Conservation (phyloP, 768 basidiomycete genomes). For the Termitomyces sp. region DNA sequence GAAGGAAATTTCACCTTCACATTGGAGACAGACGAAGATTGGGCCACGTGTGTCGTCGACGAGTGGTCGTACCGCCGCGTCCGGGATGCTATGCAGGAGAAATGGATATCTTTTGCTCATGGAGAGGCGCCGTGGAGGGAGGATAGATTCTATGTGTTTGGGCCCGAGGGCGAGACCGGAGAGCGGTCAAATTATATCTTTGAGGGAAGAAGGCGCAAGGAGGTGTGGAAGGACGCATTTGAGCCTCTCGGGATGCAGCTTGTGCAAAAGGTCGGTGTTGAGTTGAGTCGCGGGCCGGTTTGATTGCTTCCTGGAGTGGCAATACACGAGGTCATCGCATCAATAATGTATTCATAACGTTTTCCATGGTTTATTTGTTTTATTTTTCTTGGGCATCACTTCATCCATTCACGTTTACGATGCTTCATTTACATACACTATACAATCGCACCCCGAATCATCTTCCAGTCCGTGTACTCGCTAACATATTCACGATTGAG, state of each 20-base stretch:
- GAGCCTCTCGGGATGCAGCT: slow-evolving; percentile 62
- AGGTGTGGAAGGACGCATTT: slow-evolving; percentile 59
- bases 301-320: background rate
- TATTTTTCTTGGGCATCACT: background rate
- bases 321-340: no score
- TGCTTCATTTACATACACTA: background rate
- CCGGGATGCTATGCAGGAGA: slow-evolving; percentile 64
- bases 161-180: slow-evolving; percentile 77
- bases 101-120: slow-evolving; percentile 72
- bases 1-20: slow-evolving; percentile 24
- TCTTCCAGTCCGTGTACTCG: background rate
- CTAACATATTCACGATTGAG: background rate
- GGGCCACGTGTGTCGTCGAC: slow-evolving; percentile 56
- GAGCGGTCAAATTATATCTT: slow-evolving; percentile 64
- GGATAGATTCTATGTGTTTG: slow-evolving; percentile 72
- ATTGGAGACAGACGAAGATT: slow-evolving; percentile 28
- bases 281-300: slow-evolving; percentile 65
- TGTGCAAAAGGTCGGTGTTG: slow-evolving; percentile 68
- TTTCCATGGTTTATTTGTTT: background rate
- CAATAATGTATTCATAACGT: background rate
- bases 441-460: background rate
- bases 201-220: slow-evolving; percentile 53
- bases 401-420: background rate
- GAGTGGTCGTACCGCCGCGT: slow-evolving; percentile 63
- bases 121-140: slow-evolving; percentile 69